Percentiles rank a stretch among this genome's conserved stretches.
Evolutionary conservation across 345 rosid species (phyloP).

Genomic region (Durio zibethinus): DNA sequence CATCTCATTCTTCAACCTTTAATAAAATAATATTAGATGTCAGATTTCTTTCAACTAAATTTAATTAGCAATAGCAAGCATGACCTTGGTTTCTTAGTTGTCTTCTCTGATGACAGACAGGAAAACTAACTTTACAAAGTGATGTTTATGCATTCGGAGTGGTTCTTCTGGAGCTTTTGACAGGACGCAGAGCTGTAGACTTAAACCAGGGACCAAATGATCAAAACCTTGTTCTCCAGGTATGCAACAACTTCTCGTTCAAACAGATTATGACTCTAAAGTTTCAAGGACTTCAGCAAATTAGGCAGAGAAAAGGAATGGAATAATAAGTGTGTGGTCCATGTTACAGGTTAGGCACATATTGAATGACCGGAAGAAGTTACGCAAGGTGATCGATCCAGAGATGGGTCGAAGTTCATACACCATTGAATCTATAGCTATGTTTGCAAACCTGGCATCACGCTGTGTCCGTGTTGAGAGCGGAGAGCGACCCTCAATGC

Average conservation of each 20-base stretch:
- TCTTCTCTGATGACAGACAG: constrained; percentile 54
- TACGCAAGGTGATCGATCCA: constrained; percentile 81
- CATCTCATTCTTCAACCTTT: background rate
- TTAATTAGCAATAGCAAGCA: background rate
- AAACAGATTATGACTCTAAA: background rate
- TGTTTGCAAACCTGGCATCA: constrained; percentile 91
- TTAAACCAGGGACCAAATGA: constrained; percentile 77
- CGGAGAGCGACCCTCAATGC: constrained; percentile 77
- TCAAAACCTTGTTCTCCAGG: constrained; percentile 96
- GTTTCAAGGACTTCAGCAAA: constrained; percentile 12
- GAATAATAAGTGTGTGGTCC: constrained; percentile 17
- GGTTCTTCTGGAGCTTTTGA: constrained; percentile 88
- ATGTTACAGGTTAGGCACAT: constrained; percentile 70
- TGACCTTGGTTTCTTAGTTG: background rate
- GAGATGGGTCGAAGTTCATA: constrained; percentile 66
- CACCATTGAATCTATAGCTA: constrained; percentile 72
- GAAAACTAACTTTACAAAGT: constrained; percentile 90
- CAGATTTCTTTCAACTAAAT: background rate
- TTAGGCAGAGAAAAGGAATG: background rate
- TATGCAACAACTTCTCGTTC: constrained; percentile 17
- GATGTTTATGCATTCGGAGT: constrained; percentile 98
- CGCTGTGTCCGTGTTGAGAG: constrained; percentile 88
- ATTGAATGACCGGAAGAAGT: constrained; percentile 72
- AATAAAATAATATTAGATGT: background rate
- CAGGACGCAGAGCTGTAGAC: constrained; percentile 95